Base-by-base conservation (phyloP, 805 yeast species). In the Nakazawaea pomicola region DNA sequence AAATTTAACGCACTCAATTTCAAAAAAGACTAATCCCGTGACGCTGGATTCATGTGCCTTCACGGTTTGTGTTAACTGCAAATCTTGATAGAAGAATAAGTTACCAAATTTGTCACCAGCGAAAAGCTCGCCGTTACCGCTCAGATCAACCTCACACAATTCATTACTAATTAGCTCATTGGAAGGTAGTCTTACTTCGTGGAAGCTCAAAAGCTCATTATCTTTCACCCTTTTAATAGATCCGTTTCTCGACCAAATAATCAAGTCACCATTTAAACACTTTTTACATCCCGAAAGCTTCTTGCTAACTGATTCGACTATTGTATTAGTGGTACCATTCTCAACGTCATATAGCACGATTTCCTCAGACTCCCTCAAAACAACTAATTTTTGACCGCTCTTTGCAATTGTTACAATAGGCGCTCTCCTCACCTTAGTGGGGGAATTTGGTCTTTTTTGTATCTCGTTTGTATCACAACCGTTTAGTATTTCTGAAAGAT, bases 41-140 rank as follows among this genome's bases (percentile, higher is more conserved):
- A 77, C 56, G 9, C 72, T 57, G 6, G 78, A 72, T 18, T 75
- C 72, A 47, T 78, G 82, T 1, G 78, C 76, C 32, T 71, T 67
- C 0, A 62, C 52, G n/a, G 46, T 41, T 7, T 47, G 44, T 3
- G 33, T 6, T 53, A 57, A 49, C 48, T 63, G 11, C 49, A 48
- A 31, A 43, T 49, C 48, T 3, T 55, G 46, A 33, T 39, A 29
- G 12, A 38, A 44, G 29, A 48, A 45, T 1, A 72, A 39, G 28
- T 51, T 52, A 0, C 83, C 82, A 45, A 59, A 66, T 38, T 68
- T 70, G 53, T 78, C 83, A 7, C 81, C 83, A 15, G 61, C 36
- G 5, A 68, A 50, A 2, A 72, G 41, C 3, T 62, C 56, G 2
- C 49, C 48, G 0, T 48, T 50, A 6, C 38, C 12, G 29, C 52